Percentiles rank a stretch among this genome's conserved stretches.
These are phyloP conservation scores for Leishmania turanica DNA, from an alignment of 208 protist genomes.

Conservation along the genomic window DNA sequence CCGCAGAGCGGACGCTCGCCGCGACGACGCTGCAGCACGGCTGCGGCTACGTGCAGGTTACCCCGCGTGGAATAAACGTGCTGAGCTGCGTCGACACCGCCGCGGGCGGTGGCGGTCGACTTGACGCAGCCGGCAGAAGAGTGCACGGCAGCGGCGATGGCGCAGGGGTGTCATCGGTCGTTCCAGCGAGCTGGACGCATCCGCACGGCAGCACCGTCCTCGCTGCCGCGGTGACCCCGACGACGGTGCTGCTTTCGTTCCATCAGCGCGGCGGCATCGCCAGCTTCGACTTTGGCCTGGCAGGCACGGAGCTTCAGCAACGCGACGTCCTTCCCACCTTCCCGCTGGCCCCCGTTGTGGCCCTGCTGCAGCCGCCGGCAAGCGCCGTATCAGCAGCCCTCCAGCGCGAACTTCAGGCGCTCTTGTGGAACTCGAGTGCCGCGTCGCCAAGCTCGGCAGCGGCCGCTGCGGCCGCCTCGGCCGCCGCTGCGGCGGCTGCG, in stretches of 20 bases:
- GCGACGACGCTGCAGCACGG: slow-evolving; percentile 69
- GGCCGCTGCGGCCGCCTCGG: slow-evolving; percentile 1
- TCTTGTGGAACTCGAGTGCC: slow-evolving; percentile 32
- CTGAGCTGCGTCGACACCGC: slow-evolving; percentile 12
- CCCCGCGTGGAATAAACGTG: slow-evolving; percentile 59
- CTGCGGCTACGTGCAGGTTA: slow-evolving; percentile 80
- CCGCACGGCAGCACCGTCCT: slow-evolving; percentile 76
- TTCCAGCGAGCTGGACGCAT: slow-evolving; percentile 65
- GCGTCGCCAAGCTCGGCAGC: slow-evolving; percentile 10
- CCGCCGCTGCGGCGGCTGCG: slow-evolving; percentile 9
- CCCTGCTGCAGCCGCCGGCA: slow-evolving; percentile 57
- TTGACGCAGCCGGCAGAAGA: not conserved
- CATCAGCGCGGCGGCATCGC: slow-evolving; percentile 68
- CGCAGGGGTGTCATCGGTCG: slow-evolving; percentile 10
- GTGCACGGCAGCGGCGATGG: slow-evolving; percentile 7
- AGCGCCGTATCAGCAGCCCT: slow-evolving; percentile 30
- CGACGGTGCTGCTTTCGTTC: slow-evolving; percentile 59
- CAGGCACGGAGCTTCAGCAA: slow-evolving; percentile 60
- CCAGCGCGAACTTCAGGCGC: slow-evolving; percentile 33
- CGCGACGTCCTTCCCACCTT: slow-evolving; percentile 69
- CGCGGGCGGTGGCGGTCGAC: not conserved
- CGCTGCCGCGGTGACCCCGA: slow-evolving; percentile 62
- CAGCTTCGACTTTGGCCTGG: slow-evolving; percentile 71
- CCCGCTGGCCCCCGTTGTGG: slow-evolving; percentile 54
- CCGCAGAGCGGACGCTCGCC: slow-evolving; percentile 69